Conservation (phyloP, 2,329 filamentous ascomycete species). For the Fulvia fulva region DNA sequence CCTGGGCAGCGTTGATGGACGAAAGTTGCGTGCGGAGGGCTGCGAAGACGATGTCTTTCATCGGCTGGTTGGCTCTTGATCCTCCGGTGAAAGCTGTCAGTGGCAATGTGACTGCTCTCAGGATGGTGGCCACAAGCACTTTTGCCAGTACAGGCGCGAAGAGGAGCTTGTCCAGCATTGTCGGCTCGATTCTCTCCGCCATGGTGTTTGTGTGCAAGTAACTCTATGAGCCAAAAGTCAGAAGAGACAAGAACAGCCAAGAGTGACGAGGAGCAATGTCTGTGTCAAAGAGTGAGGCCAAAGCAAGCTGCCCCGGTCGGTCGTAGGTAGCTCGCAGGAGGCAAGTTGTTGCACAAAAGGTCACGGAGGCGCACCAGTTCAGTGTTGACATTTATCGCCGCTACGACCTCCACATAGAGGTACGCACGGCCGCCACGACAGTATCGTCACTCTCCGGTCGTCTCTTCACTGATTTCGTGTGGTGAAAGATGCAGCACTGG, state of each 20-base stretch:
- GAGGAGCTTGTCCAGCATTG: slow-evolving; percentile 16
- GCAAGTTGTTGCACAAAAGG: too few relatives aligned
- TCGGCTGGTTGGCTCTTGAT: slow-evolving; percentile 20
- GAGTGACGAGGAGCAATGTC: background rate
- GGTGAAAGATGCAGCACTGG: too few relatives aligned
- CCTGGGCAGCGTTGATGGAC: slow-evolving; percentile 32
- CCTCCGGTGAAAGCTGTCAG: slow-evolving; percentile 30
- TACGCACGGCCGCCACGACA: background rate
- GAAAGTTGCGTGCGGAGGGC: slow-evolving; percentile 24
- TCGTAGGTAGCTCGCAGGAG: background rate
- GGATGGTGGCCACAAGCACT: slow-evolving; percentile 33
- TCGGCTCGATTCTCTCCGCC: slow-evolving; percentile 6
- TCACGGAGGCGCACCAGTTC: background rate
- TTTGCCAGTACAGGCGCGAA: slow-evolving; percentile 12
- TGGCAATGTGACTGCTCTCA: slow-evolving; percentile 33
- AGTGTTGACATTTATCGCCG: too few relatives aligned
- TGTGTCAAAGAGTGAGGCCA: background rate
- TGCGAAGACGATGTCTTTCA: slow-evolving; percentile 29
- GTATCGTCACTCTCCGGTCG: too few relatives aligned
- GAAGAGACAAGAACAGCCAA: background rate
- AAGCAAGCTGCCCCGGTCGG: background rate
- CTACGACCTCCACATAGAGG: background rate
- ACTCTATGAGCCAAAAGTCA: too few relatives aligned
- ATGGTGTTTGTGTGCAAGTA: background rate
- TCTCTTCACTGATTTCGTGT: background rate